Evolutionary conservation across 805 yeast genomes (phyloP).

Genomic region (Candida nemodendra): DNA sequence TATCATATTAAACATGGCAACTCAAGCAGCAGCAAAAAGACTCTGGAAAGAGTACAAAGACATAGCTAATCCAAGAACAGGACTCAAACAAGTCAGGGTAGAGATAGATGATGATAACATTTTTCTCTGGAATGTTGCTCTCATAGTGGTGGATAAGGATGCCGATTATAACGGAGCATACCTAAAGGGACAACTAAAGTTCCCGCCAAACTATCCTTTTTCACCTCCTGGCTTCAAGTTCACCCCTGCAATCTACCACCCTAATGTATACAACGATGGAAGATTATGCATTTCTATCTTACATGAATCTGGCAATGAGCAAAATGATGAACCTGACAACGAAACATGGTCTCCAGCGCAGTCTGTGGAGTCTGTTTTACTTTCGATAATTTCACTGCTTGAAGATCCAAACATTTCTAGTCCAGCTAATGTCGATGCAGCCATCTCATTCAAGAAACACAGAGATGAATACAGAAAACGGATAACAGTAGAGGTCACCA

Average conservation of each 20-base stretch:
- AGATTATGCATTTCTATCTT: conserved; percentile 89
- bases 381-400: conserved; percentile 83
- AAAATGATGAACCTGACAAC: conserved; percentile 87
- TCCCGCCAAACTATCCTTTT: conserved; percentile 89
- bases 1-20: no score
- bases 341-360: conserved; percentile 97
- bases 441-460: conserved; percentile 87
- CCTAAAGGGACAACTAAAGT: conserved; percentile 88
- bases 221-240: conserved; percentile 92
- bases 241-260: conserved; percentile 94
- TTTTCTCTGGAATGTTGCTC: conserved; percentile 78
- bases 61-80: conserved; percentile 88
- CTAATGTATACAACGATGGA: conserved; percentile 94
- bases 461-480: conserved; percentile 75
- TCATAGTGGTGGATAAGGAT: conserved; percentile 87
- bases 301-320: conserved; percentile 84
- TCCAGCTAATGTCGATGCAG: conserved; percentile 97
- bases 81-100: conserved; percentile 35
- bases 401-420: conserved; percentile 93
- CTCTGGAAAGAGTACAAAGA: conserved; percentile 92
- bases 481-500: conserved; percentile 76
- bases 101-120: conserved; percentile 57
- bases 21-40: conserved; percentile 64
- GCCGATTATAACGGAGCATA: conserved; percentile 93
- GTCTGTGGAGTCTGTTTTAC: conserved; percentile 88